phyloP scores from a whole-genome alignment of 495 filamentous ascomycete species.

The Neurospora terricola region DNA sequence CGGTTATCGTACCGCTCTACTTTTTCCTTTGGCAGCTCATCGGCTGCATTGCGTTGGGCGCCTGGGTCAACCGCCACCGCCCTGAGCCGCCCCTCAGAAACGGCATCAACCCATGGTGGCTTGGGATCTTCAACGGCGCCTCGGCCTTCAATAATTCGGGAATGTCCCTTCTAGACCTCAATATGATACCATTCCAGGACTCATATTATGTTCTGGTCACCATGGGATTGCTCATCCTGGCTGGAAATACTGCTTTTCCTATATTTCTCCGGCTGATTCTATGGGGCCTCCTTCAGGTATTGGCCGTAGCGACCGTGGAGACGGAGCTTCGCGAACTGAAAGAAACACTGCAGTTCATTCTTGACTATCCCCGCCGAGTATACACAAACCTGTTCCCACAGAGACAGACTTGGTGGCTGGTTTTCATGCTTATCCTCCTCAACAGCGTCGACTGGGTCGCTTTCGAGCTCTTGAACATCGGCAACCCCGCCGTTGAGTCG shows the following conservation, averaged over 20 bases:
- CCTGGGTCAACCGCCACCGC: slow-evolving; percentile 54
- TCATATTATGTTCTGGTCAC: slow-evolving; percentile 64
- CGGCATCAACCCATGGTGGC: slow-evolving; percentile 56
- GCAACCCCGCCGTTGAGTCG: slow-evolving; percentile 50
- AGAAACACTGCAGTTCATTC: slow-evolving; percentile 67
- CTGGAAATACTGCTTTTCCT: slow-evolving; percentile 73
- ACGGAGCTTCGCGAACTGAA: slow-evolving; percentile 30
- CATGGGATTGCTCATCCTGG: slow-evolving; percentile 68
- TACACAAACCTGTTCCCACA: slow-evolving; percentile 79
- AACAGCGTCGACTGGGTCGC: slow-evolving; percentile 75
- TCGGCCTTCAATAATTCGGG: slow-evolving; percentile 85
- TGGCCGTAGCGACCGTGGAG: slow-evolving; percentile 18
- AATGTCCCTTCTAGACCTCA: slow-evolving; percentile 74
- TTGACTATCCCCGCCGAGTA: slow-evolving; percentile 66
- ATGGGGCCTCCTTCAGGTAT: slow-evolving; percentile 45
- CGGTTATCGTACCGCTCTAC: slow-evolving; percentile 64
- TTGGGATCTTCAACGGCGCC: slow-evolving; percentile 57
- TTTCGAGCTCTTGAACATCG: slow-evolving; percentile 72
- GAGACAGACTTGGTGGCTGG: slow-evolving; percentile 70
- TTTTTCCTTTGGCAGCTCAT: slow-evolving; percentile 61
- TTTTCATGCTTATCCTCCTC: slow-evolving; percentile 59
- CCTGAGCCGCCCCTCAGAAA: slow-evolving; percentile 51
- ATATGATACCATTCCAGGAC: slow-evolving; percentile 63
- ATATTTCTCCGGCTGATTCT: slow-evolving; percentile 70
- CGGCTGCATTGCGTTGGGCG: slow-evolving; percentile 61